Conservation (phyloP, 805 yeast species). For the Nakazawaea ernobii region DNA sequence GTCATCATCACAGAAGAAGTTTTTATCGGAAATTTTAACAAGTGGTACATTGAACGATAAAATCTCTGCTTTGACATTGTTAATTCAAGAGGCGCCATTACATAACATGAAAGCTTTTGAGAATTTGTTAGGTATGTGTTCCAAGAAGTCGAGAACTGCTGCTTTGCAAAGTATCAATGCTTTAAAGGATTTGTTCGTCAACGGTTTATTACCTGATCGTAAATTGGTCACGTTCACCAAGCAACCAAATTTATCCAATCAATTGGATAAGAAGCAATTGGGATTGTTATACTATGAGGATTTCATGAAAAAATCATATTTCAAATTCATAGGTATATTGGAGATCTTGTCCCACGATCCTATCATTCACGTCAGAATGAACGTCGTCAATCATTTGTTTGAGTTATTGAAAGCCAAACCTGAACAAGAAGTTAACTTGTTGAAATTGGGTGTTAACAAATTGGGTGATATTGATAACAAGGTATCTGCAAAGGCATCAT, state of each 20-base stretch:
- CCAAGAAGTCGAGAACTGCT: slow-evolving; percentile 89
- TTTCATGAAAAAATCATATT: slow-evolving; percentile 70
- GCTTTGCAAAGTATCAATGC: slow-evolving; percentile 89
- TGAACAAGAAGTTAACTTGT: slow-evolving; percentile 90
- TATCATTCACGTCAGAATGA: slow-evolving; percentile 79
- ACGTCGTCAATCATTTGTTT: slow-evolving; percentile 68
- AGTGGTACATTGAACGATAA: slow-evolving; percentile 95
- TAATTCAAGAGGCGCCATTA: slow-evolving; percentile 91
- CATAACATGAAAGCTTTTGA: slow-evolving; percentile 85
- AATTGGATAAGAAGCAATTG: slow-evolving; percentile 47
- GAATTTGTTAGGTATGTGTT: slow-evolving; percentile 69
- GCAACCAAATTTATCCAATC: slow-evolving; percentile 47
- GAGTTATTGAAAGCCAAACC: slow-evolving; percentile 82
- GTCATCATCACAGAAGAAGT: slow-evolving; percentile 76
- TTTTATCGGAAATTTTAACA: slow-evolving; percentile 79
- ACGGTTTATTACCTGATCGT: slow-evolving; percentile 82
- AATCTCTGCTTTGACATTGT: slow-evolving; percentile 86
- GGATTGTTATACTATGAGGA: slow-evolving; percentile 86
- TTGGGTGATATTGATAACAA: slow-evolving; percentile 90
- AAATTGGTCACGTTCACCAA: slow-evolving; percentile 76
- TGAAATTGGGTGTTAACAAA: slow-evolving; percentile 87
- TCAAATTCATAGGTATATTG: slow-evolving; percentile 67
- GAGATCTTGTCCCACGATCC: slow-evolving; percentile 88
- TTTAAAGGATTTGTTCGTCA: slow-evolving; percentile 77
- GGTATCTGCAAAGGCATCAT: slow-evolving; percentile 85